These are phyloP conservation scores for Polymyxa betae DNA, from an alignment of 208 protist genomes.

Conservation along the genomic window DNA sequence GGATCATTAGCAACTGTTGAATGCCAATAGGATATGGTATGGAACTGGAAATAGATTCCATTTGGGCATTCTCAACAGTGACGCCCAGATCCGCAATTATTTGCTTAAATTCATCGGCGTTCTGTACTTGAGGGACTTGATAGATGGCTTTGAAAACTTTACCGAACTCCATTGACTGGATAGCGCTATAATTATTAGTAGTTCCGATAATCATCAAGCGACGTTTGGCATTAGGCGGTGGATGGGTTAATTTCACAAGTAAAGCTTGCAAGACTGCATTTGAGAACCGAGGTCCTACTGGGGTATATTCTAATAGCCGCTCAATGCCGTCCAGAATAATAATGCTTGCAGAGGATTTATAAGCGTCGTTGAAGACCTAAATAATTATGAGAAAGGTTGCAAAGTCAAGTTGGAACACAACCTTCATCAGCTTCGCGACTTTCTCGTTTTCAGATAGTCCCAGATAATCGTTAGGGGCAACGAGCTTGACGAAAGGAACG, in stretches of 20 bases:
- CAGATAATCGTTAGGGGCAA: slow-evolving; percentile 79
- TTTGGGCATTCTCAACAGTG: not conserved
- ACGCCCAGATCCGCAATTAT: not conserved
- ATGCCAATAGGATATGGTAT: slow-evolving; percentile 53
- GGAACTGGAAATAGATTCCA: not conserved
- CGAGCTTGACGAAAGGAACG: slow-evolving; percentile 96
- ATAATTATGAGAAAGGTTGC: not conserved
- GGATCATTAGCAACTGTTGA: slow-evolving; percentile 61
- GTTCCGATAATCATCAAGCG: slow-evolving; percentile 18
- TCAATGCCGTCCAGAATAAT: slow-evolving; percentile 98
- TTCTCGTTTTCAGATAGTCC: slow-evolving; percentile 27
- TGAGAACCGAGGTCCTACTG: slow-evolving; percentile 95
- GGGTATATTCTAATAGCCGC: slow-evolving; percentile 86
- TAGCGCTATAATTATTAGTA: slow-evolving; percentile 53
- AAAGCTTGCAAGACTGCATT: slow-evolving; percentile 92
- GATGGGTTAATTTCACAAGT: slow-evolving; percentile 89
- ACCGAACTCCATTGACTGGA: slow-evolving; percentile 52
- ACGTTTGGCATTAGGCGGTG: slow-evolving; percentile 77
- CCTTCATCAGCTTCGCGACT: slow-evolving; percentile 63
- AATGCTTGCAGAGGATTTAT: slow-evolving; percentile 90
- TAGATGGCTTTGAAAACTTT: slow-evolving; percentile 1
- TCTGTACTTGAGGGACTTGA: slow-evolving; percentile 38
- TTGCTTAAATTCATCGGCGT: not conserved
- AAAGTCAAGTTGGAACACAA: slow-evolving; percentile 54
- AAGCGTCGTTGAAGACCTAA: slow-evolving; percentile 93